Evolutionary conservation across 176 grass and related monocot species (phyloP), one percentile per base, ranked within the genome.

Genomic region (Alloteropsis semialata): DNA sequence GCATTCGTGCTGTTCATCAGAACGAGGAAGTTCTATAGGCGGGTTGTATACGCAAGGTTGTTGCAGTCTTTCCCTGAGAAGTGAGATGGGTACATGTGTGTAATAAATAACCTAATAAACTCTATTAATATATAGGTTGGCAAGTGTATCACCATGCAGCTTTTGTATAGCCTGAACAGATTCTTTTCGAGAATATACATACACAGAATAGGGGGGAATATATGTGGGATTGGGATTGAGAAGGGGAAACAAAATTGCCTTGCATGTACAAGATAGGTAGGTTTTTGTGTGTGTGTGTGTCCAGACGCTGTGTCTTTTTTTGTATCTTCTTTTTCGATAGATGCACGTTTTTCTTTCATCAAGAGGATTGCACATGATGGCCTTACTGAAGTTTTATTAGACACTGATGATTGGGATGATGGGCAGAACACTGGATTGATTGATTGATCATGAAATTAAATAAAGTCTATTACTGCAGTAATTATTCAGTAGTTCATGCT

Each of bases 11-110:
- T 92, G 49, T 92, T 92, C 42, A 16, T 82, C 54, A 90, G 88
- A 65, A 92, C 93, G 1, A 95, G 87, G 55, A 88, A 17, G n/a
- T 95, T 95, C 71, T 95, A 95, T 33, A 81, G 69, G 59, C 82
- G 65, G 54, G 65, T 90, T 57, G 61, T 92, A 11, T 89, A 68
- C 6, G 74, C 74, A 27, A 83, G 81, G 9, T 28, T 92, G 69
- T 5, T n/a, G n/a, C 77, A 69, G 24, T 36, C 69, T 46, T 86
- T 80, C 53, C 41, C 80, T 17, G 43, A 54, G 3, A 69, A 69
- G 36, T 81, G 78, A 87, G 3, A 25, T 64, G 18, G 22, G 10
- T 16, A n/a, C 18, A 48, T 69, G 24, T n/a, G n/a, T n/a, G n/a
- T n/a, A n/a, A n/a, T 22, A 10, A 27, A 29, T 24, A 3, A 43